Conservation (phyloP, 2,329 filamentous ascomycete species). For the Alternaria consortialis region DNA sequence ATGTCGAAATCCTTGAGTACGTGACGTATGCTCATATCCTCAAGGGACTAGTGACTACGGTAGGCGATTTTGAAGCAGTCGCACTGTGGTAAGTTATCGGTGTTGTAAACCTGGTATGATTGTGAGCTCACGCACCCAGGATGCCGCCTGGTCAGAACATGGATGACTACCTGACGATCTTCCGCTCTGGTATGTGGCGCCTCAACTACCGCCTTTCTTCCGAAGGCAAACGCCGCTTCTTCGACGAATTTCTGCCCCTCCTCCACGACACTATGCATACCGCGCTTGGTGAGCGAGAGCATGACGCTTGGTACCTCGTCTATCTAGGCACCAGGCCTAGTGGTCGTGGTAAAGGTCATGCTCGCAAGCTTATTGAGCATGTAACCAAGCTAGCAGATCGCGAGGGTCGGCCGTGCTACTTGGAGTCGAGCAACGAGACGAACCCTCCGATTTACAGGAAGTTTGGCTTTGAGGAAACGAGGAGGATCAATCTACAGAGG, state of each 20-base stretch:
- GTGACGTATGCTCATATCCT: slow-evolving; percentile 78
- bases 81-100: slow-evolving; percentile 75
- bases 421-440: slow-evolving; percentile 75
- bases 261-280: slow-evolving; percentile 76
- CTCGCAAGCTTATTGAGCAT: slow-evolving; percentile 73
- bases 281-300: slow-evolving; percentile 72
- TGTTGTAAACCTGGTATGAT: neutral
- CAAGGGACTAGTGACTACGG: slow-evolving; percentile 76
- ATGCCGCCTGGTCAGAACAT: slow-evolving; percentile 77
- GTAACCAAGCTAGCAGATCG: slow-evolving; percentile 72
- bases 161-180: slow-evolving; percentile 75
- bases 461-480: slow-evolving; percentile 74
- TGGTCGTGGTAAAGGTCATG: slow-evolving; percentile 76
- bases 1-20: slow-evolving; percentile 80
- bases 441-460: slow-evolving; percentile 78
- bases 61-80: slow-evolving; percentile 80
- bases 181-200: slow-evolving; percentile 81
- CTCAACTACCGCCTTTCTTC: slow-evolving; percentile 76
- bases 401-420: slow-evolving; percentile 74
- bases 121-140: slow-evolving; percentile 57
- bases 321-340: slow-evolving; percentile 80
- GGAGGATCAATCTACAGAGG: slow-evolving; percentile 69
- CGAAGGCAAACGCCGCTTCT: slow-evolving; percentile 79
- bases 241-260: slow-evolving; percentile 77
- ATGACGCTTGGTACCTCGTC: slow-evolving; percentile 80